Conservation (phyloP, 441 rosid genomes). For the Isatis lusitanica region DNA sequence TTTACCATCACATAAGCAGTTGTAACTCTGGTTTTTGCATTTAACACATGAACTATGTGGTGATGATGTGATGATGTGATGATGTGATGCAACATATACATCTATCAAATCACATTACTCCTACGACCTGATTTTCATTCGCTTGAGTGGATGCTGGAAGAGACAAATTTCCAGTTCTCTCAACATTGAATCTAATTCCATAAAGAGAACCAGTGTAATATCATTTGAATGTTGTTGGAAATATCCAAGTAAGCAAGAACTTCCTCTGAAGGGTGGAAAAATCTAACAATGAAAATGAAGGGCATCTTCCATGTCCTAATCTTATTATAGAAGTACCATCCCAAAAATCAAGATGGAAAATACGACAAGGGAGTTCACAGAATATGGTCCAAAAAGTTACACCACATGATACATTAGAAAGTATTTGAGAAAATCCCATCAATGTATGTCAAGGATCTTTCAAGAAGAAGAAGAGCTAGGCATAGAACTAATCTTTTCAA, state of each 20-base stretch:
- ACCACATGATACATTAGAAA: too few species aligned
- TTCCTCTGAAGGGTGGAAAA: neutral
- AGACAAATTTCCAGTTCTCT: neutral
- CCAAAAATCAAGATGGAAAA: slow-evolving; percentile 3
- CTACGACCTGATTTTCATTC: neutral
- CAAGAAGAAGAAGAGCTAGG: slow-evolving; percentile 57
- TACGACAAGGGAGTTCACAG: neutral
- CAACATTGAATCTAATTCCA: neutral
- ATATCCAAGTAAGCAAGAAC: slow-evolving; percentile 7
- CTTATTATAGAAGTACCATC: slow-evolving; percentile 4
- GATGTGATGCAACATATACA: too few species aligned
- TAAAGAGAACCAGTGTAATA: neutral
- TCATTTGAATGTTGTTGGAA: neutral
- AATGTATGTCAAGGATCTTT: slow-evolving; percentile 1
- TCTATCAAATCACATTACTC: too few species aligned
- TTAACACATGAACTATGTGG: slow-evolving; percentile 66
- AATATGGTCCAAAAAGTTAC: neutral
- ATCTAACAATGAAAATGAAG: neutral
- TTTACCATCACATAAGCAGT: slow-evolving; percentile 72
- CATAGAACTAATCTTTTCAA: slow-evolving; percentile 59
- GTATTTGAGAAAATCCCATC: slow-evolving; percentile 2
- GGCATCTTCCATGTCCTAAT: slow-evolving; percentile 7
- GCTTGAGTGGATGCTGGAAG: neutral
- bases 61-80: too few species aligned
- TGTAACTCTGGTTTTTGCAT: slow-evolving; percentile 82